These are phyloP conservation scores for Spergularia bocconei DNA, from an alignment of 148 eudicot genomes.

Conservation along the genomic window DNA sequence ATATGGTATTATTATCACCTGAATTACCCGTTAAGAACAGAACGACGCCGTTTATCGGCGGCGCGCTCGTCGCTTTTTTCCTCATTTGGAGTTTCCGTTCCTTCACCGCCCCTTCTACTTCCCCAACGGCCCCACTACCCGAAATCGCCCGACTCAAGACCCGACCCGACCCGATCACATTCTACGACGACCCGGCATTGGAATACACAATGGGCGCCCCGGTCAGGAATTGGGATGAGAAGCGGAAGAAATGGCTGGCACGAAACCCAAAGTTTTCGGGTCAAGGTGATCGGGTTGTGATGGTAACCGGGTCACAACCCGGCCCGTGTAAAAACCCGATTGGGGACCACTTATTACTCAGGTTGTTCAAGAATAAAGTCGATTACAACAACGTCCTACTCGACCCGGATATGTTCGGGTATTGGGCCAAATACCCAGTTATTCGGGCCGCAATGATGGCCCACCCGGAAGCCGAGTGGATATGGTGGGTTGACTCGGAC, in stretches of 20 bases:
- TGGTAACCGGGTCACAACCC: conserved; percentile 81
- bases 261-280: conserved; percentile 43
- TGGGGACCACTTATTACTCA: conserved; percentile 62
- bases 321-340: conserved; percentile 59
- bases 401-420: conserved; percentile 57
- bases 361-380: conserved; percentile 78
- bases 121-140: conserved; percentile 7
- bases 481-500: conserved; percentile 97
- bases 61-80: conserved; percentile 39
- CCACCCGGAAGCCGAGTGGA: conserved; percentile 96
- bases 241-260: conserved; percentile 53
- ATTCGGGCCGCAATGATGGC: conserved; percentile 84
- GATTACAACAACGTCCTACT: conserved; percentile 79
- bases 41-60: conserved; percentile 38
- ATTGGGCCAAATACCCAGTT: conserved; percentile 79
- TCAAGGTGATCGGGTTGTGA: conserved; percentile 33
- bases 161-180: conserved; percentile 37
- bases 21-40: conserved; percentile 7
- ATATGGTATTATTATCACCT: neutral
- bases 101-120: conserved; percentile 20
- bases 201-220: conserved; percentile 42
- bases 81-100: conserved; percentile 60
- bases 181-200: conserved; percentile 61
- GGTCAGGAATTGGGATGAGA: conserved; percentile 66
- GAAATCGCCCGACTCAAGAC: neutral